Conservation (phyloP, 192 early-diverging fungal species). For the Coemansia sp. region DNA sequence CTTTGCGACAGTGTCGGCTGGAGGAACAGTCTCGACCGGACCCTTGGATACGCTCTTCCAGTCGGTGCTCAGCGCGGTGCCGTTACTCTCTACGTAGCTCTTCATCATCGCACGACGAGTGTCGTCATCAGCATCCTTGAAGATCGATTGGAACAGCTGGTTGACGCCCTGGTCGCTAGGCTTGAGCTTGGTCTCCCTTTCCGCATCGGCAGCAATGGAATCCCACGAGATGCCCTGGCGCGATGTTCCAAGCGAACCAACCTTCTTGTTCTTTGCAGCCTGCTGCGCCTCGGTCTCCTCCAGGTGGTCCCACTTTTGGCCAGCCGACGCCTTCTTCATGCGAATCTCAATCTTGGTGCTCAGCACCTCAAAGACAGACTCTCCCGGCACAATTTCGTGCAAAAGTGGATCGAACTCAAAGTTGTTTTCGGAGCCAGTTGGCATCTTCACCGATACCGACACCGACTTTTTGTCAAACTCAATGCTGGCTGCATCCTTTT, state of each 20-base stretch:
- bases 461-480: conserved; percentile 62
- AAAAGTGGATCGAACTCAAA: conserved; percentile 91
- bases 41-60: conserved; percentile 90
- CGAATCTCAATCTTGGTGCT: conserved; percentile 95
- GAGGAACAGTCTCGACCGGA: conserved; percentile 84
- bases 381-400: conserved; percentile 70
- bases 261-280: conserved; percentile 29
- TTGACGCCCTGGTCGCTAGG: conserved; percentile 89
- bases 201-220: conserved; percentile 68
- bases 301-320: conserved; percentile 83
- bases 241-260: conserved; percentile 54
- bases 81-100: conserved; percentile 92
- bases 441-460: conserved; percentile 81
- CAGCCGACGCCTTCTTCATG: conserved; percentile 75
- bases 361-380: conserved; percentile 73
- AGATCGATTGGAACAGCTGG: conserved; percentile 90
- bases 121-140: conserved; percentile 85
- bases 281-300: conserved; percentile 54
- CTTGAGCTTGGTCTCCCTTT: conserved; percentile 78
- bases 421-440: conserved; percentile 81
- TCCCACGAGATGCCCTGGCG: conserved; percentile 83
- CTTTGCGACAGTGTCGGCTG: conserved; percentile 91
- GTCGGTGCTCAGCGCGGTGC: conserved; percentile 92
- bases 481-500: conserved; percentile 68
- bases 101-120: conserved; percentile 96